Percentiles rank a stretch among this genome's conserved stretches.
These are phyloP conservation scores for Isabelozyma gotoi DNA, from an alignment of 805 yeast species.

Conservation along the genomic window DNA sequence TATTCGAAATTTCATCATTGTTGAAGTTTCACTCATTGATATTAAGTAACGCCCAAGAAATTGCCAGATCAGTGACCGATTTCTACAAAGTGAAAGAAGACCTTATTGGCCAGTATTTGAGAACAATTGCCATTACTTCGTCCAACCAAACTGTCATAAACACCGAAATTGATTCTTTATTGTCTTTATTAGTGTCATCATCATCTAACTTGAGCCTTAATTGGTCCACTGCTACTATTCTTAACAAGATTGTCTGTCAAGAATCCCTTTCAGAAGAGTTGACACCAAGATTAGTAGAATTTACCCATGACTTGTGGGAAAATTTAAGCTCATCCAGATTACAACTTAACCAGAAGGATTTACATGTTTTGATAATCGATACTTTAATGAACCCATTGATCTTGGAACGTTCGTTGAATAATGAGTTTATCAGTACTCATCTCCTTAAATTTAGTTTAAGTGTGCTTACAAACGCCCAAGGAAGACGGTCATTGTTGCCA, in stretches of 20 bases:
- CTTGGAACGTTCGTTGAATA: slow-evolving; percentile 34
- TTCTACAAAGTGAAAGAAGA: slow-evolving; percentile 47
- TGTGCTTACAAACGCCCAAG: slow-evolving; percentile 48
- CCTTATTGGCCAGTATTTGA: slow-evolving; percentile 30
- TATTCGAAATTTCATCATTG: slow-evolving; percentile 16
- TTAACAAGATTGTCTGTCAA: slow-evolving; percentile 12
- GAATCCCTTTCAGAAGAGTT: slow-evolving; percentile 3
- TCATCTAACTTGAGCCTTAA: slow-evolving; percentile 25
- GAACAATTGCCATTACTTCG: slow-evolving; percentile 1
- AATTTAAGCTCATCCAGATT: slow-evolving; percentile 58
- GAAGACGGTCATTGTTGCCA: slow-evolving; percentile 72
- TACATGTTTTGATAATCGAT: slow-evolving; percentile 60
- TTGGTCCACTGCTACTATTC: slow-evolving; percentile 18
- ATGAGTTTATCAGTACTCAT: slow-evolving; percentile 20
- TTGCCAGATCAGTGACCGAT: slow-evolving; percentile 21
- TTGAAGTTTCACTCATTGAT: slow-evolving; percentile 14
- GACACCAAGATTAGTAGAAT: slow-evolving; percentile 23
- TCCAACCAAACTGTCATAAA: background rate
- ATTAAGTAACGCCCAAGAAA: slow-evolving; percentile 17
- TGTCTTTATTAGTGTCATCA: slow-evolving; percentile 13
- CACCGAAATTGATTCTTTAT: slow-evolving; percentile 5
- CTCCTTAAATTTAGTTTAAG: slow-evolving; percentile 39
- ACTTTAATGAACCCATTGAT: slow-evolving; percentile 44
- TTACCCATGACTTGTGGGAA: slow-evolving; percentile 54
- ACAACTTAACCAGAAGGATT: slow-evolving; percentile 59